Evolutionary conservation across 78 protist genomes (phyloP).

Genomic region (Cavenderia fasciculata): DNA sequence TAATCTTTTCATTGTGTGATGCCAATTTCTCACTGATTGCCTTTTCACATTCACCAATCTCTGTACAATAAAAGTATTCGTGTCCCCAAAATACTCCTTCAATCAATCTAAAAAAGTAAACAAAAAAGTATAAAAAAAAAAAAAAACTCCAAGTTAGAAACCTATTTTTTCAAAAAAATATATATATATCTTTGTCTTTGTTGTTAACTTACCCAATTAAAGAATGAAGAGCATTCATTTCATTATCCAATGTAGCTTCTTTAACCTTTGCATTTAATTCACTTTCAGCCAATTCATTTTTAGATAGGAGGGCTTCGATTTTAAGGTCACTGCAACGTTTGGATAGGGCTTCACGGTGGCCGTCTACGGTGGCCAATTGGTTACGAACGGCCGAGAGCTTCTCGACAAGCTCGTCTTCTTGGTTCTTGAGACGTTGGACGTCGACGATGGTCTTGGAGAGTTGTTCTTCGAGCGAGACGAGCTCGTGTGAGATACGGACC

Average conservation of each 20-base stretch:
- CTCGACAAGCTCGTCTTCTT: constrained; percentile 27
- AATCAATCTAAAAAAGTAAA: background rate
- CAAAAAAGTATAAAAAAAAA: too few relatives aligned
- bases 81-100: constrained; percentile 68
- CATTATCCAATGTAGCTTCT: constrained; percentile 45
- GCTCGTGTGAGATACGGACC: background rate
- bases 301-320: constrained; percentile 7
- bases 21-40: constrained; percentile 1
- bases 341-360: constrained; percentile 17
- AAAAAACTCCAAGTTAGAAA: too few relatives aligned
- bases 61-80: constrained; percentile 45
- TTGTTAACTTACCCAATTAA: background rate
- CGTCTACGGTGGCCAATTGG: constrained; percentile 3
- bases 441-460: constrained; percentile 6
- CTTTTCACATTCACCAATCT: constrained; percentile 58
- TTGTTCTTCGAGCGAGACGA: constrained; percentile 17
- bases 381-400: constrained; percentile 12
- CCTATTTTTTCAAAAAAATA: background rate
- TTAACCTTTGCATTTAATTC: background rate
- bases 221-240: constrained; percentile 16
- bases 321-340: constrained; percentile 27
- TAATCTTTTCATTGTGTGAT: background rate
- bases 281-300: constrained; percentile 7
- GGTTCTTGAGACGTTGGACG: constrained; percentile 29
- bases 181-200: background rate